A percentile compares a stretch with the other conserved stretches of the same genome.
Conservation (phyloP, 306 rosid genomes). For the Malus sylvestris region DNA sequence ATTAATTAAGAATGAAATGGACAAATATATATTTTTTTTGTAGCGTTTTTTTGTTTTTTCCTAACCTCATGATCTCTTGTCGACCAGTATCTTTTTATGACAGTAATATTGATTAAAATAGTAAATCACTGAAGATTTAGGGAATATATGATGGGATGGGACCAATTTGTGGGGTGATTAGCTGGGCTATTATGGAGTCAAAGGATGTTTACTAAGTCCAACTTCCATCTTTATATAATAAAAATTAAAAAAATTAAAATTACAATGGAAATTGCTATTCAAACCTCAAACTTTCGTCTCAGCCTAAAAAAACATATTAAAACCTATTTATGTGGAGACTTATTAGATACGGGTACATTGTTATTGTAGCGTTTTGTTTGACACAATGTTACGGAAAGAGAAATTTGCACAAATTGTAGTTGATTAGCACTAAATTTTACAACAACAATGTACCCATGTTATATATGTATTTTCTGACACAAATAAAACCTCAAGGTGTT, state of each 20-base stretch:
- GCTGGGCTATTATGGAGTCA: not conserved
- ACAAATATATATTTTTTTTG: not conserved
- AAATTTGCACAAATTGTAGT: too few species aligned
- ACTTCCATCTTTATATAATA: too few species aligned
- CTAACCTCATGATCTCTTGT: slow-evolving; percentile 34
- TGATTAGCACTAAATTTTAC: too few species aligned
- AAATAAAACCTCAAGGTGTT: too few species aligned
- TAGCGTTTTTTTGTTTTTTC: not conserved
- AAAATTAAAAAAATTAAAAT: too few species aligned
- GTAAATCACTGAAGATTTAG: slow-evolving; percentile 23
- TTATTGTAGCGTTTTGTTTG: rapidly evolving
- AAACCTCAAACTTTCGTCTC: too few species aligned
- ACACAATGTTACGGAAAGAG: rapidly evolving
- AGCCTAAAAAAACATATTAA: too few species aligned
- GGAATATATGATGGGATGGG: slow-evolving; percentile 36
- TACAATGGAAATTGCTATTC: too few species aligned
- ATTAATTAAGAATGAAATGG: not conserved
- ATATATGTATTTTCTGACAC: too few species aligned
- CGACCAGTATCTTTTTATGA: slow-evolving; percentile 11
- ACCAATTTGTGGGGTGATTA: not conserved
- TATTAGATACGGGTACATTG: too few species aligned
- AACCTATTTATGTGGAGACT: too few species aligned
- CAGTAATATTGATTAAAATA: slow-evolving; percentile 9
- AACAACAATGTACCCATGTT: rapidly evolving
- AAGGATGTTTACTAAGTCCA: too few species aligned